phyloP scores from a whole-genome alignment of 148 eudicot species.

The Pouteria glomerata region DNA sequence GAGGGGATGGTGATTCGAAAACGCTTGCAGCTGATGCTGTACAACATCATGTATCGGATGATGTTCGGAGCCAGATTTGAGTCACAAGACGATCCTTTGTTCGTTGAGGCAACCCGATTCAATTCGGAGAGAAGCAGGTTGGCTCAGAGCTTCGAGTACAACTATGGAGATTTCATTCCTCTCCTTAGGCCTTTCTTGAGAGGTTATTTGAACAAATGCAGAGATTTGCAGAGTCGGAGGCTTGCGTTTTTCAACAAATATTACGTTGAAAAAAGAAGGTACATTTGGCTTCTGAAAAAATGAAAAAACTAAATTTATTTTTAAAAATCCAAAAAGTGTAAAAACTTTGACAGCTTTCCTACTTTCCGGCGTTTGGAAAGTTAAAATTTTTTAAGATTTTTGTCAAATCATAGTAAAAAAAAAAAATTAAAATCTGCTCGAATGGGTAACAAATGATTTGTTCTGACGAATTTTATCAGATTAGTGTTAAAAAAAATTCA shows the following conservation, averaged over 20 bases:
- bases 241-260: conserved; percentile 38
- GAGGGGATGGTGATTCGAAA: conserved; percentile 46
- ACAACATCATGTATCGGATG: conserved; percentile 48
- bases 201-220: conserved; percentile 42
- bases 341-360: no score
- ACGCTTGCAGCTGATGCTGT: conserved; percentile 46
- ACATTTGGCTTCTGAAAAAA: neutral
- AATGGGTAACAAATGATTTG: no score
- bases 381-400: neutral
- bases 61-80: conserved; percentile 46
- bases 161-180: conserved; percentile 57
- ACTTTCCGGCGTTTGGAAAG: no score
- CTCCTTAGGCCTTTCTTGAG: conserved; percentile 48
- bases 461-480: no score
- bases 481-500: no score
- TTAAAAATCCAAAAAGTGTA: no score
- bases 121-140: conserved; percentile 47
- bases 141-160: conserved; percentile 56
- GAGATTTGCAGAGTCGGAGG: conserved; percentile 38
- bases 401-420: no score
- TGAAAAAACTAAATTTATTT: no score
- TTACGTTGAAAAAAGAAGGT: conserved; percentile 43
- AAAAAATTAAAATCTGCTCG: no score
- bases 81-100: conserved; percentile 36
- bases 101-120: conserved; percentile 29